Percentiles rank a stretch among this genome's conserved stretches.
phyloP scores from a whole-genome alignment of 2,329 filamentous ascomycete genomes.

The Colletotrichum aenigma region DNA sequence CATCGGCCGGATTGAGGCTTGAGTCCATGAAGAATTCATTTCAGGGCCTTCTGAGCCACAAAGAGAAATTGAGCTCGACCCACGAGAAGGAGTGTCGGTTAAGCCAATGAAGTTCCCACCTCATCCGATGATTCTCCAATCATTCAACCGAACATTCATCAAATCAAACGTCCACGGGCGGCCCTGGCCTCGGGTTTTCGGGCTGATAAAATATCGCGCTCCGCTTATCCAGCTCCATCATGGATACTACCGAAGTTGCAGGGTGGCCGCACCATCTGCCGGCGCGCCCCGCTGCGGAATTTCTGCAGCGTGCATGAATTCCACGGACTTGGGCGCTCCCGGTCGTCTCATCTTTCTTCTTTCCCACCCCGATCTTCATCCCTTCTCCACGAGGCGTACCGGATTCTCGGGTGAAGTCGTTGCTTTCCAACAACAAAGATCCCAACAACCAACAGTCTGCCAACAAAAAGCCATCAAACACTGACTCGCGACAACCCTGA shows the following conservation, averaged over 20 bases:
- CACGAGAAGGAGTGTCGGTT: too few relatives aligned
- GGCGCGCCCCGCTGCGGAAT: neutral
- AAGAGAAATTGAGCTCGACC: too few relatives aligned
- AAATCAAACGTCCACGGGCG: neutral
- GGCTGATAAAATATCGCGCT: neutral
- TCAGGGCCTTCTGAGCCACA: too few relatives aligned
- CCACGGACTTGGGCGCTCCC: neutral
- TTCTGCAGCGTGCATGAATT: neutral
- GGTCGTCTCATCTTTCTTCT: neutral
- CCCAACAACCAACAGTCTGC: neutral
- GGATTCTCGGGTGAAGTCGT: neutral
- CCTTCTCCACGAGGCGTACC: neutral
- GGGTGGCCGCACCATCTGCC: neutral
- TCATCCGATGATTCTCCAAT: neutral
- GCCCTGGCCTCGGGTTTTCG: neutral
- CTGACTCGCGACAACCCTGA: neutral
- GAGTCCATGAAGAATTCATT: too few relatives aligned
- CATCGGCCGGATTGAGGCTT: too few relatives aligned
- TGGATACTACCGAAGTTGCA: neutral
- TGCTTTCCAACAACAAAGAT: neutral
- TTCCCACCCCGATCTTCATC: neutral
- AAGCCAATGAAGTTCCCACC: too few relatives aligned
- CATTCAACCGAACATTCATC: neutral
- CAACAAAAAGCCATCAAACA: neutral
- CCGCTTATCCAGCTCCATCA: neutral